Conservation (phyloP, 1,139 yeast species). For the Yamadazyma diddensiae region DNA sequence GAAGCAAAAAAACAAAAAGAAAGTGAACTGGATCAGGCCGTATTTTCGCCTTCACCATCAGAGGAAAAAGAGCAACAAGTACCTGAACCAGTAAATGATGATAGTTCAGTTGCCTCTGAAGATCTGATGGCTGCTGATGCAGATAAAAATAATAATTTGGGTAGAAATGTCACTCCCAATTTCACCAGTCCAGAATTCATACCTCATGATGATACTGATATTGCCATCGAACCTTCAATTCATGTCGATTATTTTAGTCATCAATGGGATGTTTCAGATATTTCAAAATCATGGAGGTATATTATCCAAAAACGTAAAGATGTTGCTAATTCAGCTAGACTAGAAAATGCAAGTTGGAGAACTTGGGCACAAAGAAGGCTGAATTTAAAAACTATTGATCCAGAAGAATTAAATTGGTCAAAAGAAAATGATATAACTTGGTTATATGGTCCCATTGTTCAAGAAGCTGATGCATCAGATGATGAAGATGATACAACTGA, state of each 20-base stretch:
- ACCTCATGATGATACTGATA: slow-evolving; percentile 84
- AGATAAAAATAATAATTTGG: background rate
- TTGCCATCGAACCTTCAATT: slow-evolving; percentile 74
- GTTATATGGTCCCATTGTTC: slow-evolving; percentile 76
- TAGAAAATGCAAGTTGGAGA: slow-evolving; percentile 83
- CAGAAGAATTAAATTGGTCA: slow-evolving; percentile 75
- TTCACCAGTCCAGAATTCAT: slow-evolving; percentile 35
- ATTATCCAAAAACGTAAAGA: slow-evolving; percentile 78
- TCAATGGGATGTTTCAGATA: slow-evolving; percentile 92
- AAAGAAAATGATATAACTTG: slow-evolving; percentile 80
- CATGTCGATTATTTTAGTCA: slow-evolving; percentile 95
- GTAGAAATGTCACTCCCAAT: slow-evolving; percentile 2
- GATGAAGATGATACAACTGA: slow-evolving; percentile 18
- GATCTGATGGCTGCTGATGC: background rate
- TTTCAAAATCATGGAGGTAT: slow-evolving; percentile 93
- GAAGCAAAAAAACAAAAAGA: slow-evolving; percentile 8
- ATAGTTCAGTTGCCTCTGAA: background rate
- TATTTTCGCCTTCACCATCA: background rate
- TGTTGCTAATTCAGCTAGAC: slow-evolving; percentile 63
- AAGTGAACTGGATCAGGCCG: background rate
- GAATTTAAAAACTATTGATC: slow-evolving; percentile 63
- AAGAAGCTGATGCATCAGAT: slow-evolving; percentile 36
- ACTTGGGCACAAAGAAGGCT: slow-evolving; percentile 82
- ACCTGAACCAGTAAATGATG: slow-evolving; percentile 1
- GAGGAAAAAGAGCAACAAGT: background rate